Base-by-base conservation (phyloP, 148 eudicot species). In the Camellia japonica region DNA sequence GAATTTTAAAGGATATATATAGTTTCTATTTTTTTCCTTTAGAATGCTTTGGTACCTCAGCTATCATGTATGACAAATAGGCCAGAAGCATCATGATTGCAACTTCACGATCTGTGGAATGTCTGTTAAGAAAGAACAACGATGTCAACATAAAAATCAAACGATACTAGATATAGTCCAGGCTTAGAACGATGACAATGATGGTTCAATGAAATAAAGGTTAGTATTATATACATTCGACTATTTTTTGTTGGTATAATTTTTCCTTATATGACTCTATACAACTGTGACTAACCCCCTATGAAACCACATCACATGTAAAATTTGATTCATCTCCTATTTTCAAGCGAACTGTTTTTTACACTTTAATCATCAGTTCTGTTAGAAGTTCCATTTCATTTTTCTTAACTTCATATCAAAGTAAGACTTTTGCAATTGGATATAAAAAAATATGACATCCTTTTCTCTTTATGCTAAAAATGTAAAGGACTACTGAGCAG, bases 41-140 rank as follows among this genome's bases (percentile, higher is more conserved):
- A 30, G 38, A 30, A 70, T 62, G 42, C 41, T 42, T 52, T 41
- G 52, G 76, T 91, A 91, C 98, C 93, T 94, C 98, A 69, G 98
- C 93, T 73, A 93, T 78, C 97, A 95, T 88, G 91, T 95, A 95
- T 3, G 98, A 95, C 63, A 93, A 82, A 87, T 95, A 95, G 74
- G 98, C 98, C 93, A 95, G 85, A 67, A 95, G 93, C 88, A 95
- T 84, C 98, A 95, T 95, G 76, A 95, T 93, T 43, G 98, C 98
- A 78, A 95, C 93, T 84, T 95, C 98, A 67, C 98, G 93, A 84
- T 95, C 98, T 15, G 98, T 95, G 14, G 98, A 95, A 85, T 95
- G 98, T 79, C 98, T 95, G 90, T 52, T 49, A 65, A 76, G 74
- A 79, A 60, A 64, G n/a, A 75, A 65, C 51, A 41, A 74, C 49